A percentile compares a stretch with the other conserved stretches of the same genome.
Conservation (phyloP, 805 yeast genomes). For the Starmerella scarabaei region DNA sequence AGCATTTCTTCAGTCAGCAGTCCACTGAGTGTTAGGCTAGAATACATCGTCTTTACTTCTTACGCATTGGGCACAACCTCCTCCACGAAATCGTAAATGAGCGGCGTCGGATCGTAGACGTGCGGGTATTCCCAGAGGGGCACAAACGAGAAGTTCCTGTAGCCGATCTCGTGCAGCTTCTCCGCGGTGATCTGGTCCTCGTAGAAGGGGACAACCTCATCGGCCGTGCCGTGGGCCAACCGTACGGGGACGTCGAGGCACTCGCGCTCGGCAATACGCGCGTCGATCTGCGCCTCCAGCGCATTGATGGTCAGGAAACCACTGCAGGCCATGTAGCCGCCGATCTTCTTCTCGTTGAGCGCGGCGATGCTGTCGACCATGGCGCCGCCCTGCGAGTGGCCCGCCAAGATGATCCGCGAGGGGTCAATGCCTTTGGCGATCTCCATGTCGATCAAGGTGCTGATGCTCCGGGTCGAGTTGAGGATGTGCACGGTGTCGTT, state of each 20-base stretch:
- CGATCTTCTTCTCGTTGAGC: slow-evolving; percentile 39
- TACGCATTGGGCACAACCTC: no score
- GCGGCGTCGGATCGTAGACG: no score
- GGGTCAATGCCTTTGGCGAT: slow-evolving; percentile 27
- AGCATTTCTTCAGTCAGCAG: no score
- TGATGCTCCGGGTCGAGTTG: no score
- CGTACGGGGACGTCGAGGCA: slow-evolving; percentile 51
- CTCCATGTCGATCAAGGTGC: slow-evolving; percentile 27
- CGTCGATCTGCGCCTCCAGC: not conserved
- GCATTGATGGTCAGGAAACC: slow-evolving; percentile 44
- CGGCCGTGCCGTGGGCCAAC: slow-evolving; percentile 78
- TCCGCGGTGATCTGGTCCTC: no score
- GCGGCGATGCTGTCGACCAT: slow-evolving; percentile 36
- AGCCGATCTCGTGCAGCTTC: no score
- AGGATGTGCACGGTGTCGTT: no score
- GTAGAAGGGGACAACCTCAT: slow-evolving; percentile 46
- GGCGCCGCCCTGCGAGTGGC: slow-evolving; percentile 92
- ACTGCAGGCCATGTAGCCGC: slow-evolving; percentile 64
- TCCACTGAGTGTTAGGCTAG: no score
- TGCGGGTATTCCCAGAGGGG: no score
- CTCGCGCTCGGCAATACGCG: not conserved
- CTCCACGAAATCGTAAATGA: no score
- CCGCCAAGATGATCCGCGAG: slow-evolving; percentile 69
- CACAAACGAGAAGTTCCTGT: no score
- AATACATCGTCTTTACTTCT: no score